Evolutionary conservation across 2,329 filamentous ascomycete species (phyloP).

Genomic region (Fusarium sp.): DNA sequence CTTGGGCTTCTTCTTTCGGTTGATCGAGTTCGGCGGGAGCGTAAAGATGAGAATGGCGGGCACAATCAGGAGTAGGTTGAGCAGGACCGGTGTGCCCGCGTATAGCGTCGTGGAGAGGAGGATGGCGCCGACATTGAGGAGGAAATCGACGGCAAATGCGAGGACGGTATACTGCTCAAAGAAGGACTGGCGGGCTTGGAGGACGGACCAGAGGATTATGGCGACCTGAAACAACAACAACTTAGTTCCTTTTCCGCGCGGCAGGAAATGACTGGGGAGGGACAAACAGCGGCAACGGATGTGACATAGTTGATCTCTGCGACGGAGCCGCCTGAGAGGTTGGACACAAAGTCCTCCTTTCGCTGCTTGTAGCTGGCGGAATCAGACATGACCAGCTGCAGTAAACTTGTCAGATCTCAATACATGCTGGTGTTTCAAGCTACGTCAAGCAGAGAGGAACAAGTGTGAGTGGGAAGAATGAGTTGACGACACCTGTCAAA

Average conservation of each 20-base stretch:
- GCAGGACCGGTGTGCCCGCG: slow-evolving; percentile 76
- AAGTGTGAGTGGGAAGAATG: background rate
- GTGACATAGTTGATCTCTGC: slow-evolving; percentile 90
- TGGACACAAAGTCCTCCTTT: slow-evolving; percentile 97
- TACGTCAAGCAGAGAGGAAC: slow-evolving; percentile 4
- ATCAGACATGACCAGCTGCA: slow-evolving; percentile 50
- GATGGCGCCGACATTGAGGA: slow-evolving; percentile 85
- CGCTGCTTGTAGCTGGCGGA: slow-evolving; percentile 81
- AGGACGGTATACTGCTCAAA: slow-evolving; percentile 81
- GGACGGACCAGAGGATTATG: slow-evolving; percentile 86
- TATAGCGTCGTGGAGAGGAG: slow-evolving; percentile 91
- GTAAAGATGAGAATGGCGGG: slow-evolving; percentile 75
- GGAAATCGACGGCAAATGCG: slow-evolving; percentile 81
- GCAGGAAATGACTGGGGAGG: background rate
- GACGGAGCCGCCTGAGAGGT: slow-evolving; percentile 84
- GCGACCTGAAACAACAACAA: slow-evolving; percentile 69
- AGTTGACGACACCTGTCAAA: slow-evolving; percentile 40
- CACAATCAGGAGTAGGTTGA: slow-evolving; percentile 79
- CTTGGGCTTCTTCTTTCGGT: slow-evolving; percentile 60
- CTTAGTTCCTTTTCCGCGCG: slow-evolving; percentile 25
- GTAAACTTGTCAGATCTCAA: slow-evolving; percentile 11
- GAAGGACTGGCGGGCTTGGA: slow-evolving; percentile 86
- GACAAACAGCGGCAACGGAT: slow-evolving; percentile 81
- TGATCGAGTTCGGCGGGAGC: slow-evolving; percentile 55
- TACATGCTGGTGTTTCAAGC: slow-evolving; percentile 21